phyloP scores from a whole-genome alignment of 2,329 filamentous ascomycete genomes.

The Aureobasidium namibiae region DNA sequence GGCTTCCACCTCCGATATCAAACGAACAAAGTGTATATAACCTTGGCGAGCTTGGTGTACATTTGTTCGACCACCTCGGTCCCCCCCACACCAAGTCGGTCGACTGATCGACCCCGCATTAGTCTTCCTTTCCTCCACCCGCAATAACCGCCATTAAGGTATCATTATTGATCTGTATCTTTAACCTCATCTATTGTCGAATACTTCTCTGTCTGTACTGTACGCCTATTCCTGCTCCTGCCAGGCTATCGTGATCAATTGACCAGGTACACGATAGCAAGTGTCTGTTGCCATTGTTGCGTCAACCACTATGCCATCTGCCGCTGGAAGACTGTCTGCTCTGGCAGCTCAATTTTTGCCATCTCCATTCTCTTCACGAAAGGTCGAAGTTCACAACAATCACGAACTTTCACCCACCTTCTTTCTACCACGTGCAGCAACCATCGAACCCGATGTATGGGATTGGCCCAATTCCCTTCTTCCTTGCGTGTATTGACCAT shows the following conservation, averaged over 20 bases:
- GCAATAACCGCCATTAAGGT: neutral
- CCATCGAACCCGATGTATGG: constrained; percentile 69
- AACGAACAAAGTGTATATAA: too few species aligned
- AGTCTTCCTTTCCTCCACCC: neutral
- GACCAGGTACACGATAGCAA: neutral
- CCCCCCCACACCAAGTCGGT: neutral
- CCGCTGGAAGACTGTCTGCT: constrained; percentile 52
- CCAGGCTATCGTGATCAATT: neutral
- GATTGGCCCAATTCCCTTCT: constrained; percentile 15
- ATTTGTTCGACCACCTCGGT: neutral
- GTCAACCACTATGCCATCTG: constrained; percentile 49
- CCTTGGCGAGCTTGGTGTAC: too few species aligned
- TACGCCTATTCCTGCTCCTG: neutral
- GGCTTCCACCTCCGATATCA: too few species aligned
- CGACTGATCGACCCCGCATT: constrained; percentile 1
- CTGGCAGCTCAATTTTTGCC: constrained; percentile 39
- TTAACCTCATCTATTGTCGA: neutral
- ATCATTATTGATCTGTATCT: neutral
- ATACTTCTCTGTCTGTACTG: neutral
- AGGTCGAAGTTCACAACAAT: constrained; percentile 42
- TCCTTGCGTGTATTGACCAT: neutral
- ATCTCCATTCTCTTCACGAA: constrained; percentile 22
- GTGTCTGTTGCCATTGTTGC: neutral
- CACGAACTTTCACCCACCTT: constrained; percentile 79
- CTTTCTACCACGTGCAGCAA: constrained; percentile 77